Base-by-base conservation (phyloP, 768 basidiomycete genomes). In the Trametes elegans region DNA sequence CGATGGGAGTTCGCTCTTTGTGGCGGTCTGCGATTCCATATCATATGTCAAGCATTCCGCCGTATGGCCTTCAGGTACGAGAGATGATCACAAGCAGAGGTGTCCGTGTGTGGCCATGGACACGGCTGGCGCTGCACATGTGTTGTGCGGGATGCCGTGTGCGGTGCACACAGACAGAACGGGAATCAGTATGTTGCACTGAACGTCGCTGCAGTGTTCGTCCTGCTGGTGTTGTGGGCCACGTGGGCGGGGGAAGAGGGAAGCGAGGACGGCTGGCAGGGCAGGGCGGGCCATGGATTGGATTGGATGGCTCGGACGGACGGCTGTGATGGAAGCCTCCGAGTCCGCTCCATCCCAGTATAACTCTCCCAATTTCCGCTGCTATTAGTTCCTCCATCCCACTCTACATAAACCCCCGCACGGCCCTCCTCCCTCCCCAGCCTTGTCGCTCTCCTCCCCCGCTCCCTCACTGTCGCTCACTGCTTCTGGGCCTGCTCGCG, bases 11-110 rank as follows among this genome's bases (percentile, higher is more conserved):
- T 16, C 31, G 7, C 18, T 45, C 39, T 31, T 26, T 46, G 21
- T 51, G 32, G 24, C 24, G 36, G 29, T 16, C 24, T 44, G 41
- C 51, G 27, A 29, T 53, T n/a, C 24, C 46, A 32, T 56, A 50
- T 56, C 55, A 45, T 31, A 10, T 29, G 47, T 44, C 26, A 19
- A 27, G 38, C 35, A 14, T n/a, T 24, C 49, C 16, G 28, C 57
- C 57, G 41, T 58, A 47, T 49, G 57, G 46, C 32, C 9, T 19
- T 49, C 57, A 58, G 57, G 57, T 58, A 58, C 57, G 19, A 40
- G 13, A 27, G 29, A 34, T 21, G 49, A 39, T 52, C 56, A 57
- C 56, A 52, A 57, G 56, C 49, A 34, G n/a, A n/a, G 24, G 7
- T 24, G 16, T 38, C 11, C 16, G 9, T 40, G 13, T 27, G 54